These are phyloP conservation scores for Inosperma sp. DNA, from an alignment of 768 basidiomycete species.

Conservation along the genomic window DNA sequence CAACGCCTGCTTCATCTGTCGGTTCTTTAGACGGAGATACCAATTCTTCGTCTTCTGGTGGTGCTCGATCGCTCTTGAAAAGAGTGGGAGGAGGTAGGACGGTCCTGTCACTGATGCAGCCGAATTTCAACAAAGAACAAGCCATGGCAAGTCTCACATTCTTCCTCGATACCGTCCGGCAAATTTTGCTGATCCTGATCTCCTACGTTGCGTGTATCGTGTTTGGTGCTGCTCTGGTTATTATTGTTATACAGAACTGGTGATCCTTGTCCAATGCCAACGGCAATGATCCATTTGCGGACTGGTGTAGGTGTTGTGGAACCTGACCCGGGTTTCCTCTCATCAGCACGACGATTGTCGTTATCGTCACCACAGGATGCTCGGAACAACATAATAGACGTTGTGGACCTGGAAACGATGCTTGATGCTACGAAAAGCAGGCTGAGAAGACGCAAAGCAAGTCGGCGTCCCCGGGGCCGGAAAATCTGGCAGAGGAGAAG, in stretches of 20 bases:
- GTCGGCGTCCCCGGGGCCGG: background rate
- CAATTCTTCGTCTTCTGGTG: conserved; percentile 11
- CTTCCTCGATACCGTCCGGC: conserved; percentile 10
- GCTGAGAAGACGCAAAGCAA: conserved; percentile 24
- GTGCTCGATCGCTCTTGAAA: no score
- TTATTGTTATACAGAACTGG: no score
- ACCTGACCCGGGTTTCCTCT: conserved; percentile 42
- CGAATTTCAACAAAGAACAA: conserved; percentile 8
- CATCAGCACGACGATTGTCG: conserved; percentile 3
- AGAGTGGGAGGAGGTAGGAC: conserved; percentile 4
- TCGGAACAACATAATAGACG: conserved; percentile 23
- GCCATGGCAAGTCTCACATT: conserved; percentile 18
- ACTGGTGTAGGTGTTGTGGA: conserved; percentile 86
- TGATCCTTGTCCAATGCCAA: no score
- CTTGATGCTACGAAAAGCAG: conserved; percentile 43
- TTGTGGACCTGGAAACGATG: conserved; percentile 61
- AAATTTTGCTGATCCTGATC: conserved; percentile 15
- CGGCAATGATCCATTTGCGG: no score
- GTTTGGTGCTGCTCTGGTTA: no score
- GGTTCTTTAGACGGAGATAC: conserved; percentile 11
- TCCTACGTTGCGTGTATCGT: conserved; percentile 3
- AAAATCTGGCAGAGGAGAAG: conserved; percentile 9
- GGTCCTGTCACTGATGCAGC: background rate
- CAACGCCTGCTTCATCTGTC: conserved; percentile 24
- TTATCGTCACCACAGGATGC: conserved; percentile 1